Evolutionary conservation across 306 rosid genomes (phyloP).

Genomic region (Cyamopsis tetragonoloba): DNA sequence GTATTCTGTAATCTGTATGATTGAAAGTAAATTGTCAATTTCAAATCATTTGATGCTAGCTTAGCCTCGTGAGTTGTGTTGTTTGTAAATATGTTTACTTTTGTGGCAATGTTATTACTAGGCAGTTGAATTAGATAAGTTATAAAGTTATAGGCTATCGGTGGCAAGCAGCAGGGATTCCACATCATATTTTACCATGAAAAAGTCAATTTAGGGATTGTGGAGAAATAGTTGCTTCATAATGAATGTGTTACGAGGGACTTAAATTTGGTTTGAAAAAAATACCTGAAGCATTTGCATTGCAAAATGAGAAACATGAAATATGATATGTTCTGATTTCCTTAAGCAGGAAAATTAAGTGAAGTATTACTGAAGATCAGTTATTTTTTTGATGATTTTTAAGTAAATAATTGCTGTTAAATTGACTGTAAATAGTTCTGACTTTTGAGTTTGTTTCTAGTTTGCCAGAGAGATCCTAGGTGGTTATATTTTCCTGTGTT

Average conservation of each 20-base stretch:
- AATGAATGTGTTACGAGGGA: background rate
- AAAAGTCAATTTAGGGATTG: background rate
- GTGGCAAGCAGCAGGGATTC: constrained; percentile 11
- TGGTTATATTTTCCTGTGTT: background rate
- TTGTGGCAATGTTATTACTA: background rate
- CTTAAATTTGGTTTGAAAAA: background rate
- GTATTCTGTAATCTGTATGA: background rate
- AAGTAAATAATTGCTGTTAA: background rate
- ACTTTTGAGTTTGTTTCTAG: constrained; percentile 1
- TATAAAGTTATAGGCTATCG: background rate
- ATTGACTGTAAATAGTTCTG: too few relatives aligned
- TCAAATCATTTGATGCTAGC: background rate
- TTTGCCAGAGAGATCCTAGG: background rate
- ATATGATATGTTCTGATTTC: background rate
- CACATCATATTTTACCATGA: background rate
- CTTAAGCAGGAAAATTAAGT: background rate
- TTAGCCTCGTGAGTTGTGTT: background rate
- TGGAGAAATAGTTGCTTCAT: background rate
- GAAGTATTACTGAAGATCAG: background rate
- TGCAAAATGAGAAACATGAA: background rate
- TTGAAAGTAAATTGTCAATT: background rate
- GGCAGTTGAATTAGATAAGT: constrained; percentile 2
- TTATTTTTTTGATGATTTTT: background rate
- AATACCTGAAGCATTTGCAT: background rate
- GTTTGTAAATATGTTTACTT: background rate